A percentile compares a stretch with the other conserved stretches of the same genome.
These are phyloP conservation scores for Solanum hybrid DNA, from an alignment of 305 asterid genomes.

Conservation along the genomic window DNA sequence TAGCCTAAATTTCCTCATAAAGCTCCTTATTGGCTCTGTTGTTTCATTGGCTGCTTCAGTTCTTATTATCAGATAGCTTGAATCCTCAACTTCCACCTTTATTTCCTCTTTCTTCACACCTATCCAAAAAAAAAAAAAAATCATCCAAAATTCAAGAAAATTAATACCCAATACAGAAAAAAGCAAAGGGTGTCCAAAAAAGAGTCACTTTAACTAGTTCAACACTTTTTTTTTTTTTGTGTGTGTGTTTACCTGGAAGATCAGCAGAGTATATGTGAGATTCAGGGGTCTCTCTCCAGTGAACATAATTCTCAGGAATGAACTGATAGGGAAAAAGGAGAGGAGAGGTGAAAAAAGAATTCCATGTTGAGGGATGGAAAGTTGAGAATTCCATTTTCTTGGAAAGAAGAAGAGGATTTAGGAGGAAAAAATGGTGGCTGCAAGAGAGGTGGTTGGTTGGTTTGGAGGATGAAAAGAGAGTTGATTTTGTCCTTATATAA, in stretches of 20 bases:
- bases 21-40: conserved; percentile 30
- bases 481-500: background rate
- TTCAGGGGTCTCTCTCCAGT: conserved; percentile 62
- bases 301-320: conserved; percentile 51
- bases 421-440: conserved; percentile 5
- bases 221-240: background rate
- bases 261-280: conserved; percentile 66
- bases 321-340: conserved; percentile 27
- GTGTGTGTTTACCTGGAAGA: conserved; percentile 42
- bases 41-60: conserved; percentile 24
- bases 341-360: conserved; percentile 27
- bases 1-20: conserved; percentile 52
- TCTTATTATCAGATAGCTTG: conserved; percentile 52
- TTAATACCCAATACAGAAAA: background rate
- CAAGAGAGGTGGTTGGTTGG: background rate
- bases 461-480: background rate
- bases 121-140: background rate
- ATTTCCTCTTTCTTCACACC: conserved; percentile 66
- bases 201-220: background rate
- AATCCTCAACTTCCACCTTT: conserved; percentile 64
- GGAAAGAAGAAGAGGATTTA: background rate
- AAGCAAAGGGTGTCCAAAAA: background rate
- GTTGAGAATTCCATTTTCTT: conserved; percentile 33
- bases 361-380: conserved; percentile 16
- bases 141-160: background rate